Evolutionary conservation across 225 moss, liverwort and hornwort genomes (phyloP), one percentile per base, ranked within the genome.

Genomic region (Polytrichum formosum): DNA sequence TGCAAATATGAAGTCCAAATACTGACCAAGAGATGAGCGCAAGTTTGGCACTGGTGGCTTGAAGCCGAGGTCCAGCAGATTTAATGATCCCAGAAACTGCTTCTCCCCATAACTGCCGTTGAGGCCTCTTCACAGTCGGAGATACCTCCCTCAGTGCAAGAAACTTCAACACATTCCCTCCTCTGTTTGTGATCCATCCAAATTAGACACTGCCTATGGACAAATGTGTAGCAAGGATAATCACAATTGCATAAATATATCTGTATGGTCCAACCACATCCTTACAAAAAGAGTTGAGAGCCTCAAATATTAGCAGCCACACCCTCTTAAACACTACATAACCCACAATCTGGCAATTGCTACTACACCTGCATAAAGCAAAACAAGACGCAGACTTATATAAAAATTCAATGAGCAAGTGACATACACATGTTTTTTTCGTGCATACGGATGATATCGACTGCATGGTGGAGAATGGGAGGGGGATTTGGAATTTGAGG

Each of bases 141-240:
- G 86, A 76, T 62, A 98, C 85, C 81, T 98, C 98, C 79, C 98
- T 94, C 86, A 91, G 90, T 73, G 98, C 88, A 59, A 98, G 91
- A 68, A 94, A 83, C 67, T 84, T 76, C 82, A 70, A 74, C 54
- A 90, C 90, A 64, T 87, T 87, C 69, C 80, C 84, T 80, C 82
- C 82, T 80, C 88, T 85, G 80, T 37, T 62, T 20, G 16, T 13
- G 46, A 46, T 46, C 46, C 46, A 46, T 46, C 46, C 46, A 46
- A 13, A 46, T 46, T 46, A 46, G 46, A 46, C 46, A 55, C 17
- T 23, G 46, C 46, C 46, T 46, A 16, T 2, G 0, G 7, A 28
- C 28, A 21, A n/a, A 67, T 7, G 1, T 67, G 66, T 10, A 7
- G 10, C 30, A 67, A 28, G 20, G 8, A 28, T 6, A 67, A 20